Base-by-base conservation (phyloP, 75 land plant genomes). In the Ceratopteris richardii region DNA sequence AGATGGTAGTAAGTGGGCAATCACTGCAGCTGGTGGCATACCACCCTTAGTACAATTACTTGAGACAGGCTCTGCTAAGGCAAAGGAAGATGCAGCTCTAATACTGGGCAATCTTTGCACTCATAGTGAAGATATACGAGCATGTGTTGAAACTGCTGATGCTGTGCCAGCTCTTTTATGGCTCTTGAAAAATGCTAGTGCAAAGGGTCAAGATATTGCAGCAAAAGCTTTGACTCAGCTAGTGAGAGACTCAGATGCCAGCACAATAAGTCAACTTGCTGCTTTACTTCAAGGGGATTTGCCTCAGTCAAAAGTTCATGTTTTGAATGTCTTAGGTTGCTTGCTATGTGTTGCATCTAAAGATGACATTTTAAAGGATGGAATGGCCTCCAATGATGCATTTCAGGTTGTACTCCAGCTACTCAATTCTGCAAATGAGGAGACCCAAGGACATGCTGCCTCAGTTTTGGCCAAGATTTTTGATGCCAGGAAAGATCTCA, bases 21-120 rank as follows among this genome's bases (percentile, higher is more conserved):
- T 94, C 51, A 94, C 98, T 60, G 98, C 98, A 66, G 98, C 98
- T 58, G 98, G 98, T 43, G 98, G 98, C 19, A 94, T 94, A 22
- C 98, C 98, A 36, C 98, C 98, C 13, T 74, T 94, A 51, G 98
- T 94, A 52, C 98, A 94, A 50, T 82, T 94, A 48, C 78, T 94
- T 13, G 98, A 94, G 62, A 86, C 84, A 17, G 98, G 98, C 2
- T 86, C 96, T 33, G 61, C 77, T 28, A 94, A 90, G 63, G 98
- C 96, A 14, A 94, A 94, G 50, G 98, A 94, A 62, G 98, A 94
- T 61, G 78, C 98, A 44, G 98, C 98, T 31, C 66, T 67, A 29
- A 78, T 94, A 21, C 88, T 94, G 67, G 90, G 96, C 25, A 94
- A 86, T 42, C 90, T 94, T 31, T 94, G 98, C 60, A 86, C 82